phyloP scores from a whole-genome alignment of 257 asterid genomes.

The Solanum microdontum region DNA sequence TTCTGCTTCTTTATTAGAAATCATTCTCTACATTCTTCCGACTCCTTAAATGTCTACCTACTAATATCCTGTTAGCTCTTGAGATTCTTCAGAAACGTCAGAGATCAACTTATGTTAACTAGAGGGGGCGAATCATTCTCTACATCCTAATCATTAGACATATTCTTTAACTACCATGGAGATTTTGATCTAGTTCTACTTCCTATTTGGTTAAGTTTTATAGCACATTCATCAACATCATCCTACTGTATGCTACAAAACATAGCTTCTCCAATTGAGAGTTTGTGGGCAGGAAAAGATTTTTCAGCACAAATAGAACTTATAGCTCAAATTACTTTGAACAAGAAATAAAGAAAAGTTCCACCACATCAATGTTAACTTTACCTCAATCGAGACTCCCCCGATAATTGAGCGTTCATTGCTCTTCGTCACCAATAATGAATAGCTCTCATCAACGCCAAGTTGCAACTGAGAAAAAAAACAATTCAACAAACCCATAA shows the following conservation, averaged over 20 bases:
- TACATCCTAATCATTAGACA: neutral
- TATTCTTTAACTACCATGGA: neutral
- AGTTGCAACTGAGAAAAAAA: conserved; percentile 50
- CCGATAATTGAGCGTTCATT: conserved; percentile 52
- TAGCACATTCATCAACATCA: neutral
- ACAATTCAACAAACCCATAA: neutral
- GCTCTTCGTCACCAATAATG: conserved; percentile 47
- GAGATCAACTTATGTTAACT: neutral
- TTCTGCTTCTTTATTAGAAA: neutral
- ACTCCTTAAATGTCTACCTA: neutral
- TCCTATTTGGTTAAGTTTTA: neutral
- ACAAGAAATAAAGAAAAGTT: neutral
- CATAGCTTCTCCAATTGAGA: neutral
- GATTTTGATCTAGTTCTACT: neutral
- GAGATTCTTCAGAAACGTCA: neutral
- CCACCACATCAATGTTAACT: neutral
- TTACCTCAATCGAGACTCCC: conserved; percentile 64
- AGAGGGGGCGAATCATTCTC: neutral
- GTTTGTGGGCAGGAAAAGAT: neutral
- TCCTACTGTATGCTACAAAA: neutral
- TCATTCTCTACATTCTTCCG: neutral
- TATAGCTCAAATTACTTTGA: neutral
- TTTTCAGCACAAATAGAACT: neutral
- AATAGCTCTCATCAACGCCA: conserved; percentile 87
- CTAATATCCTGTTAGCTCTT: neutral